Conservation (phyloP, 2,329 filamentous ascomycete species). For the Byssochlamys sp. region DNA sequence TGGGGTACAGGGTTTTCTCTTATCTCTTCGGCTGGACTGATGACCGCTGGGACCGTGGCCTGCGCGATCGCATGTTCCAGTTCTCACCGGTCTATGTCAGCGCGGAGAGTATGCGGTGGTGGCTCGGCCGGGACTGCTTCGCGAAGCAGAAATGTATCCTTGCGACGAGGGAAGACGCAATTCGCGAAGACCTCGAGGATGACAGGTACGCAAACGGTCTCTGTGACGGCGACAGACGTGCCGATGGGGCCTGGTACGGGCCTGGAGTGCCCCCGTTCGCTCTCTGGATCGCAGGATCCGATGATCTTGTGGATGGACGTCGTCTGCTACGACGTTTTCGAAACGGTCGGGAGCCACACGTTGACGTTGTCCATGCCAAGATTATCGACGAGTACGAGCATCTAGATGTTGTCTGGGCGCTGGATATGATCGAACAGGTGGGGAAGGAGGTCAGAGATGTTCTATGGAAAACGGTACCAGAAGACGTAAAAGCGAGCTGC, state of each 20-base stretch:
- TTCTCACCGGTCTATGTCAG: slow-evolving; percentile 86
- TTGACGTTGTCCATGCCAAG: slow-evolving; percentile 69
- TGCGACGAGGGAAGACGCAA: slow-evolving; percentile 62
- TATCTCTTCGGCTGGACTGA: slow-evolving; percentile 88
- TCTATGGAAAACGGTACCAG: slow-evolving; percentile 64
- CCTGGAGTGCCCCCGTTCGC: slow-evolving; percentile 70
- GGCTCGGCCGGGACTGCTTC: slow-evolving; percentile 81
- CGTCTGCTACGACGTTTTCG: slow-evolving; percentile 66
- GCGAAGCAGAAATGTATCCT: slow-evolving; percentile 78
- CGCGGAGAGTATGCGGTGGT: slow-evolving; percentile 88
- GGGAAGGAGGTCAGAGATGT: slow-evolving; percentile 71
- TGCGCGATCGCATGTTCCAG: slow-evolving; percentile 77
- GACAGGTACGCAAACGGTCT: slow-evolving; percentile 14
- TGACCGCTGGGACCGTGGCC: slow-evolving; percentile 67
- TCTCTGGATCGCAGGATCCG: slow-evolving; percentile 74
- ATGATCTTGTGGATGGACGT: slow-evolving; percentile 73
- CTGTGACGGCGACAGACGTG: slow-evolving; percentile 6
- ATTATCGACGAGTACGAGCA: slow-evolving; percentile 84
- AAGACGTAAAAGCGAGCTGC: slow-evolving; percentile 49
- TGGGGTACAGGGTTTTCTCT: slow-evolving; percentile 81
- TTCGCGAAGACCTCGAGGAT: slow-evolving; percentile 45
- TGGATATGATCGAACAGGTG: slow-evolving; percentile 75
- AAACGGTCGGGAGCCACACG: slow-evolving; percentile 68
- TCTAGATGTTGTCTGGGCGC: slow-evolving; percentile 88
- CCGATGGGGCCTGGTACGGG: slow-evolving; percentile 68